phyloP scores from a whole-genome alignment of 495 filamentous ascomycete genomes.

The Neurospora sp. region DNA sequence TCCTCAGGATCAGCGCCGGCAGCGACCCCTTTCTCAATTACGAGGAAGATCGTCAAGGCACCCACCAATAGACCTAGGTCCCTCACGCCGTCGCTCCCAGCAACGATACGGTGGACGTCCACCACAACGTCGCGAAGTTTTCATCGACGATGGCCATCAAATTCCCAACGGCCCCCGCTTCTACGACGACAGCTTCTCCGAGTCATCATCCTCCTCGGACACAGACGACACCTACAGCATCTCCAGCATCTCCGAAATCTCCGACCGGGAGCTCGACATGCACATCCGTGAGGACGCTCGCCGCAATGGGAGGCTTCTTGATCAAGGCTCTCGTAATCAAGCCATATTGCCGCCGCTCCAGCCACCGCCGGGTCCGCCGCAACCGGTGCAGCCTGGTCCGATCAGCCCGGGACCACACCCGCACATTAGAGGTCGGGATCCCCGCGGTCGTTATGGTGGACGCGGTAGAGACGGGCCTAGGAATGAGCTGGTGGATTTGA shows the following conservation, averaged over 20 bases:
- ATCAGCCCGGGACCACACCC: background rate
- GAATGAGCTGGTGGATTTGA: background rate
- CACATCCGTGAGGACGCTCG: constrained; percentile 1
- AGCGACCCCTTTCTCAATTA: background rate
- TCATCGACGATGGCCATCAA: background rate
- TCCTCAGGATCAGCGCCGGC: background rate
- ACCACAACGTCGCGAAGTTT: background rate
- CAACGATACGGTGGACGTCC: background rate
- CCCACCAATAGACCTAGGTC: background rate
- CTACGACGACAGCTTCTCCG: background rate
- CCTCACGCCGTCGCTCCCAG: background rate
- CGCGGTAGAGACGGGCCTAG: background rate
- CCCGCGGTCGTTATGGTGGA: background rate
- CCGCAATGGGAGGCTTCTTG: background rate
- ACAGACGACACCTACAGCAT: constrained; percentile 20
- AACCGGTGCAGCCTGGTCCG: background rate
- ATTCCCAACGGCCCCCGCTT: background rate
- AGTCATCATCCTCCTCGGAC: background rate
- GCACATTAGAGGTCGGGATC: background rate
- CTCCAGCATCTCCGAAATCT: constrained; percentile 28
- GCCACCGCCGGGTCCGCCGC: constrained; percentile 1
- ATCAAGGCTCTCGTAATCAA: background rate
- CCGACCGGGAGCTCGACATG: constrained; percentile 26
- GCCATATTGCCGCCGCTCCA: background rate
- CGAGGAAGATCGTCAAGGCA: background rate